These are phyloP conservation scores for Pseudogymnoascus sp. DNA, from an alignment of 2,329 filamentous ascomycete species.

Conservation along the genomic window DNA sequence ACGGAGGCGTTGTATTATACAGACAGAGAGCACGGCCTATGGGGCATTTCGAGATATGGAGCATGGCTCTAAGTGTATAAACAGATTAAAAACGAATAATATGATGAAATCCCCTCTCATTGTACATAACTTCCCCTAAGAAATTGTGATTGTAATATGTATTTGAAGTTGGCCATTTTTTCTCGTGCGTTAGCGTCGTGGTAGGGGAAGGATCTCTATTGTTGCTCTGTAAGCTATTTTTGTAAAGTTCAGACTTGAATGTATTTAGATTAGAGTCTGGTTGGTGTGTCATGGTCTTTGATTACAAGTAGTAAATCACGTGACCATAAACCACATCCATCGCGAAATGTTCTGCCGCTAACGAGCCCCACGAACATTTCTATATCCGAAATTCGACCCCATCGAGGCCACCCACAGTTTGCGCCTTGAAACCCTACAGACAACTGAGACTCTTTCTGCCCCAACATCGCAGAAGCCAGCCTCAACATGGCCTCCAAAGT, in stretches of 20 bases:
- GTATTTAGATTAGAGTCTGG: neutral
- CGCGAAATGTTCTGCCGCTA: conserved; percentile 10
- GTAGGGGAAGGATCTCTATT: too few species aligned
- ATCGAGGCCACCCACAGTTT: conserved; percentile 8
- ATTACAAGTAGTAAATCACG: neutral
- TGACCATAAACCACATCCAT: neutral
- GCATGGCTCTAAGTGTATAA: conserved; percentile 27
- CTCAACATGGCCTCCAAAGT: conserved; percentile 39
- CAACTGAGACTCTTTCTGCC: neutral
- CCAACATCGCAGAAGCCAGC: conserved; percentile 5
- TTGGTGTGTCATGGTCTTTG: neutral
- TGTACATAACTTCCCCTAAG: conserved; percentile 11
- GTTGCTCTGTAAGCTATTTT: neutral
- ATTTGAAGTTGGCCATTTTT: neutral
- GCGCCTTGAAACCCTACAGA: conserved; percentile 6
- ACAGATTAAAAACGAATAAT: conserved; percentile 45
- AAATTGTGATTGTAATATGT: neutral
- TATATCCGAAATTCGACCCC: conserved; percentile 9
- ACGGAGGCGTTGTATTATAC: conserved; percentile 9
- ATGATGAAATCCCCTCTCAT: conserved; percentile 49
- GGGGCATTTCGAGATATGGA: conserved; percentile 4
- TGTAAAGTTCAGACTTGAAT: neutral
- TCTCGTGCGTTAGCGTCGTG: neutral
- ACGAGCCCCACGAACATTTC: conserved; percentile 13
- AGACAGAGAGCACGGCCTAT: neutral